Percentiles rank a stretch among this genome's conserved stretches.
phyloP scores from a whole-genome alignment of 176 grass and related monocot species.

The Oryza nivara region DNA sequence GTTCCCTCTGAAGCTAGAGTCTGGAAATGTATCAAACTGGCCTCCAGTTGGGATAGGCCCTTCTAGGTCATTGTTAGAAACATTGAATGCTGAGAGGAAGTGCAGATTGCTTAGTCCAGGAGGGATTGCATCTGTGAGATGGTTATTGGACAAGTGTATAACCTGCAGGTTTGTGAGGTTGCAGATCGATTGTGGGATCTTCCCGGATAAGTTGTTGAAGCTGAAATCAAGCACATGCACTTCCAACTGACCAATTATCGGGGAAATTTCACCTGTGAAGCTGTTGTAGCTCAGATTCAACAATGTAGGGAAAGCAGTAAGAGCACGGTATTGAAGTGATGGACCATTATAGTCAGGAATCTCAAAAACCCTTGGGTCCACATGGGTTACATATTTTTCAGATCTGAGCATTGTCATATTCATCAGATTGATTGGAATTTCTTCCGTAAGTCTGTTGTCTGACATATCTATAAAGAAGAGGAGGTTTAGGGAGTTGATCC shows the following conservation, averaged over 20 bases:
- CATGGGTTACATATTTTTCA: not conserved
- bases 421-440: not conserved
- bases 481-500: not conserved
- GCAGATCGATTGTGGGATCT: conserved; percentile 18
- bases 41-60: conserved; percentile 15
- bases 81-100: not conserved
- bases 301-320: not conserved
- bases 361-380: not conserved
- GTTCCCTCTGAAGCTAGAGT: conserved; percentile 36
- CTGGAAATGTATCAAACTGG: conserved; percentile 36
- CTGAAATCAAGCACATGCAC: conserved; percentile 22
- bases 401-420: conserved; percentile 18
- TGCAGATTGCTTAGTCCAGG: not conserved
- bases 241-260: conserved; percentile 11
- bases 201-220: conserved; percentile 30
- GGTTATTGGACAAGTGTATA: conserved; percentile 19
- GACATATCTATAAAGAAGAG: conserved; percentile 36
- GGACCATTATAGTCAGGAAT: no score
- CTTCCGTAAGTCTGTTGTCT: conserved; percentile 5
- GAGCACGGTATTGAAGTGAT: not conserved
- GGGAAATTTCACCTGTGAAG: no score
- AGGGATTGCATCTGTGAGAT: conserved; percentile 37
- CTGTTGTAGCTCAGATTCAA: not conserved
- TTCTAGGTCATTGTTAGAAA: conserved; percentile 36
- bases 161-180: conserved; percentile 16